Base-by-base conservation (phyloP, 371 early-diverging fungal genomes). In the Haplosporangium sp. region DNA sequence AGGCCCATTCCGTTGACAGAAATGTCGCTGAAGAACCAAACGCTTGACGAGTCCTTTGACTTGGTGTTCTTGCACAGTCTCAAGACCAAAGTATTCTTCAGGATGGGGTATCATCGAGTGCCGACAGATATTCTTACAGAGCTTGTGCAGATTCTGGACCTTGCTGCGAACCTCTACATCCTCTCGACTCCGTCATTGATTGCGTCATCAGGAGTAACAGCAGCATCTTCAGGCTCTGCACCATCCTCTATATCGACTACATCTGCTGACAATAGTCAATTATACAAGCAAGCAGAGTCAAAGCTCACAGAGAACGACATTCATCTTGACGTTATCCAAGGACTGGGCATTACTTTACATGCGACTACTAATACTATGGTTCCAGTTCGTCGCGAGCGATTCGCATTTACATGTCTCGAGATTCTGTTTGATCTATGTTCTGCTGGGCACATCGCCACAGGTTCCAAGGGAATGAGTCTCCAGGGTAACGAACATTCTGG, bases 41-140 rank as follows among this genome's bases (percentile, higher is more conserved):
- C 91, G 46, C 83, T 86, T 6, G 95, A 94, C 62, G 94, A 94
- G 54, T 87, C 87, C 7, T 94, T 94, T 71, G 95, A 95, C 69
- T 87, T 94, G 16, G 90, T 90, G 9, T 84, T 91, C 6, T 79
- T 95, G 37, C 86, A 56, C 48, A 84, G 85, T 23, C 77, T 94
- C 21, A 88, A 93, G 70, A 86, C 69, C 29, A 91, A 93, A 65
- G 86, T 94, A 14, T 83, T 93, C 8, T 76, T 86, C 37, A 87
- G 91, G 64, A 80, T 95, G 64, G 92, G 93, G 9, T 87, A 89
- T 61, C 80, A 86, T 10, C 85, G 90, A 42, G 92, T 93, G 0
- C 85, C 92, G 4, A 86, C 84, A 14, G 87, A 86, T 12, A 69
- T 88, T 2, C 81, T 92, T 42, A 61, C 71, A 9, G 86, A 89